These are phyloP conservation scores for Tritrichomonas foetus DNA, from an alignment of 208 protist species.

Conservation along the genomic window DNA sequence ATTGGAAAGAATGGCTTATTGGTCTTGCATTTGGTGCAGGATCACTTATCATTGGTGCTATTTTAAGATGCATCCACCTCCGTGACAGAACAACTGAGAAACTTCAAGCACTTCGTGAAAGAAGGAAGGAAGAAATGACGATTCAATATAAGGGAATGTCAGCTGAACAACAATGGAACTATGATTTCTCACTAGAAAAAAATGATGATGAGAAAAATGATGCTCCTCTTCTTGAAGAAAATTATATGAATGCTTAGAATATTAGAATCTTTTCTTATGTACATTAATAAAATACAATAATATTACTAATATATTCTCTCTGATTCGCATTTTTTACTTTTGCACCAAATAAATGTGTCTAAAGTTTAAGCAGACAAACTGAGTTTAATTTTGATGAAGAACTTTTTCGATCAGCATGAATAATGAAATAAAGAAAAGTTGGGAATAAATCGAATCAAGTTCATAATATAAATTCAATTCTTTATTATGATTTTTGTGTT, in stretches of 20 bases:
- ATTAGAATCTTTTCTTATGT: neutral
- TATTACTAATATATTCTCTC: neutral
- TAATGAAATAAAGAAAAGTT: too few relatives aligned
- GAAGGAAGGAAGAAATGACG: neutral
- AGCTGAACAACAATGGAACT: neutral
- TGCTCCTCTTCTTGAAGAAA: neutral
- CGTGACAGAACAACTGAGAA: neutral
- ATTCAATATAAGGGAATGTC: neutral
- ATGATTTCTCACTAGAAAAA: neutral
- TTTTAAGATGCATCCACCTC: neutral
- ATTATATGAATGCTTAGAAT: neutral
- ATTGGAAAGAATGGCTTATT: neutral
- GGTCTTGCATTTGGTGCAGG: neutral
- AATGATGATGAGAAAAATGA: neutral
- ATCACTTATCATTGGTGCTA: neutral
- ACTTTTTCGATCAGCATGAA: too few relatives aligned
- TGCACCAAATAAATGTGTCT: neutral
- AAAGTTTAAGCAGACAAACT: too few relatives aligned
- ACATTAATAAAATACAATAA: neutral
- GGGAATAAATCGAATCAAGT: too few relatives aligned
- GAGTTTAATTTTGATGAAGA: too few relatives aligned
- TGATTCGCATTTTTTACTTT: neutral
- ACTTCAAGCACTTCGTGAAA: neutral
- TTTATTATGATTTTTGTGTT: too few relatives aligned
- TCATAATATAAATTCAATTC: too few relatives aligned